Conservation (phyloP, 2,329 filamentous ascomycete species). For the Simplicillium aogashimaense region DNA sequence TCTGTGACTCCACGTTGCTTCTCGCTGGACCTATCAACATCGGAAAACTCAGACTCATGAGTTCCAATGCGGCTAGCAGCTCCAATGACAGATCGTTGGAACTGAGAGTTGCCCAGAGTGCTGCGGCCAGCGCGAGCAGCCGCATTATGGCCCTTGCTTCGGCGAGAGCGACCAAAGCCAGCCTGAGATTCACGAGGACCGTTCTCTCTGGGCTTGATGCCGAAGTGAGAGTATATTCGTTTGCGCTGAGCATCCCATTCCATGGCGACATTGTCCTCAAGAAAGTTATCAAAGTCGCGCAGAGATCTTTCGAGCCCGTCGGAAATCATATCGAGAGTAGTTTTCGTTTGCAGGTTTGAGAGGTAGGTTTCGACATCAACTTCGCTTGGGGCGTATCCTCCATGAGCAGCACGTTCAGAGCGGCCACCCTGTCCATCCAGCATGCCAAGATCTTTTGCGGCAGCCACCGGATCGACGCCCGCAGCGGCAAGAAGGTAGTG, state of each 20-base stretch:
- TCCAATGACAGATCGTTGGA: constrained; percentile 82
- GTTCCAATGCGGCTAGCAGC: constrained; percentile 59
- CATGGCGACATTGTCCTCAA: constrained; percentile 89
- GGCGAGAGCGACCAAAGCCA: constrained; percentile 50
- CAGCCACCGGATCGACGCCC: constrained; percentile 77
- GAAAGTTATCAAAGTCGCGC: constrained; percentile 83
- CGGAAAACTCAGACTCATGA: constrained; percentile 57
- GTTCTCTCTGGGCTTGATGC: constrained; percentile 57
- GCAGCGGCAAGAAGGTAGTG: constrained; percentile 92
- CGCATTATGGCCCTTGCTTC: constrained; percentile 36
- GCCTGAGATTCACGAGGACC: constrained; percentile 36
- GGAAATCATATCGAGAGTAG: constrained; percentile 80
- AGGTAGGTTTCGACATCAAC: constrained; percentile 72
- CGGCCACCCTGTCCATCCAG: constrained; percentile 52
- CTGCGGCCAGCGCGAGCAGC: constrained; percentile 45
- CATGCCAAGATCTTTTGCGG: constrained; percentile 76
- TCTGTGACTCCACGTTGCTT: constrained; percentile 43
- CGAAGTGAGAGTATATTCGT: constrained; percentile 93
- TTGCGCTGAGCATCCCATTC: constrained; percentile 94
- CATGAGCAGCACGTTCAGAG: constrained; percentile 29
- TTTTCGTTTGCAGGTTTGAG: constrained; percentile 78
- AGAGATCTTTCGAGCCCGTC: constrained; percentile 86
- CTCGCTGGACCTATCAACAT: constrained; percentile 51
- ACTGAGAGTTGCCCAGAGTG: constrained; percentile 48
- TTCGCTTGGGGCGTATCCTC: constrained; percentile 36